A percentile compares a stretch with the other conserved stretches of the same genome.
Conservation (phyloP, 2,329 filamentous ascomycete species). For the Aspergillus thermomutatus region DNA sequence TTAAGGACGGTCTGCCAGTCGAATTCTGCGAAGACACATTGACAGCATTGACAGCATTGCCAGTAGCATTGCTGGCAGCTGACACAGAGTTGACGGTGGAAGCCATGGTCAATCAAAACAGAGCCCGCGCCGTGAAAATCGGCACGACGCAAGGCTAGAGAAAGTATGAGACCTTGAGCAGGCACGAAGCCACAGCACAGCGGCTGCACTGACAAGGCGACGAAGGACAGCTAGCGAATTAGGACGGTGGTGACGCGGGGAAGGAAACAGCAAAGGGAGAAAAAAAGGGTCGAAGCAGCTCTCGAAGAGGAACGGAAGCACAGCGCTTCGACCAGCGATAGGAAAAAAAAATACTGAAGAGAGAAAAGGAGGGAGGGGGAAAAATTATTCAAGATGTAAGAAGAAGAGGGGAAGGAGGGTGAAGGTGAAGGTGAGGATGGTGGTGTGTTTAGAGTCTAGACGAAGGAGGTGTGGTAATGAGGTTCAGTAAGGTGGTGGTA, state of each 20-base stretch:
- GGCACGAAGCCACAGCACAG: slow-evolving; percentile 36
- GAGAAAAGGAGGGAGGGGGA: slow-evolving; percentile 2
- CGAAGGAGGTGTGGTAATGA: background rate
- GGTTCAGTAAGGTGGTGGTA: background rate
- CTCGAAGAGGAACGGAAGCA: slow-evolving; percentile 8
- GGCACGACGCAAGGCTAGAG: slow-evolving; percentile 34
- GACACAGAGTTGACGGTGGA: slow-evolving; percentile 38
- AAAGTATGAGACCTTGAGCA: slow-evolving; percentile 18
- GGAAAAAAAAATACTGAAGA: slow-evolving; percentile 9
- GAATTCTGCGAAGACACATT: slow-evolving; percentile 38
- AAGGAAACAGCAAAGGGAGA: slow-evolving; percentile 5
- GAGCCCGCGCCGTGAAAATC: slow-evolving; percentile 35
- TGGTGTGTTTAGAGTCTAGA: background rate
- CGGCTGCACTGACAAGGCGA: slow-evolving; percentile 32
- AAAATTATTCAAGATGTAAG: slow-evolving; percentile 8
- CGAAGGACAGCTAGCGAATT: slow-evolving; percentile 10
- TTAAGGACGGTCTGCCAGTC: slow-evolving; percentile 44
- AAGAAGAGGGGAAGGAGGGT: slow-evolving; percentile 1
- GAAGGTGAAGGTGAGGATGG: background rate
- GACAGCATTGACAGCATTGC: slow-evolving; percentile 33
- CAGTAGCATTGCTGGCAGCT: slow-evolving; percentile 35
- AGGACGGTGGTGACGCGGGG: slow-evolving; percentile 11
- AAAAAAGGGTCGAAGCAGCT: slow-evolving; percentile 4
- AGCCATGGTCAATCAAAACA: slow-evolving; percentile 36
- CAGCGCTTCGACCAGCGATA: slow-evolving; percentile 11